These are phyloP conservation scores for Beta lomatogona DNA, from an alignment of 179 eudicot genomes.

Conservation along the genomic window DNA sequence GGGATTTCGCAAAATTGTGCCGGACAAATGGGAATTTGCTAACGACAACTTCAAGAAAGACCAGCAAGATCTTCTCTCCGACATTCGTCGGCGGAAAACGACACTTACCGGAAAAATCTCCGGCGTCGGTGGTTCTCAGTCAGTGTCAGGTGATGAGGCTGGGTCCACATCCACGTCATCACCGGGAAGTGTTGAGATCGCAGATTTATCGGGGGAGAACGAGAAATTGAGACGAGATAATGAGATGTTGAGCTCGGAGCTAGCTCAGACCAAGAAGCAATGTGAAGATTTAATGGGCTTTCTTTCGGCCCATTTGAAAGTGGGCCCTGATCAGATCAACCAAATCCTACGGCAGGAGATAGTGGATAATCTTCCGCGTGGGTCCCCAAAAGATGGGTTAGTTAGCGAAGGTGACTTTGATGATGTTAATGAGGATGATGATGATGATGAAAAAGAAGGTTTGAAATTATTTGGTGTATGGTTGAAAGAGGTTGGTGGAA, in stretches of 20 bases:
- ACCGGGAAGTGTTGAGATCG: slow-evolving; percentile 40
- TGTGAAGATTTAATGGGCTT: slow-evolving; percentile 61
- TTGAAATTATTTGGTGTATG: slow-evolving; percentile 83
- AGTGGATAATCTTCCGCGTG: slow-evolving; percentile 17
- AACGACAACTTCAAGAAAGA: slow-evolving; percentile 82
- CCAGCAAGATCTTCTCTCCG: slow-evolving; percentile 58
- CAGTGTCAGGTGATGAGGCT: slow-evolving; percentile 64
- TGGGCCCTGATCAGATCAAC: slow-evolving; percentile 56
- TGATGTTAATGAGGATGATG: slow-evolving; percentile 14
- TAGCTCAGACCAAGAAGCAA: slow-evolving; percentile 65
- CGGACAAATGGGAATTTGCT: slow-evolving; percentile 82
- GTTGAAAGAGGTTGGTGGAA: slow-evolving; percentile 46
- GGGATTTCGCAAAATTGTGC: slow-evolving; percentile 89
- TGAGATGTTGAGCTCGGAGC: slow-evolving; percentile 60
- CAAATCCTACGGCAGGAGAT: slow-evolving; percentile 39
- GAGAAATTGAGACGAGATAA: slow-evolving; percentile 69
- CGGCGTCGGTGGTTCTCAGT: slow-evolving; percentile 36
- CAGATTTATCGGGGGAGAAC: slow-evolving; percentile 63
- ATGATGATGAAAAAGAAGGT: slow-evolving; percentile 37
- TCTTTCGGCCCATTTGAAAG: slow-evolving; percentile 48
- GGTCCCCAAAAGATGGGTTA: slow-evolving; percentile 13
- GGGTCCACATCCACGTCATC: slow-evolving; percentile 80
- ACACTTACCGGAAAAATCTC: slow-evolving; percentile 26
- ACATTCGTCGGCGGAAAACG: slow-evolving; percentile 75
- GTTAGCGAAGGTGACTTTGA: slow-evolving; percentile 22